Conservation (phyloP, 495 filamentous ascomycete species). For the Ramalina intermedia region DNA sequence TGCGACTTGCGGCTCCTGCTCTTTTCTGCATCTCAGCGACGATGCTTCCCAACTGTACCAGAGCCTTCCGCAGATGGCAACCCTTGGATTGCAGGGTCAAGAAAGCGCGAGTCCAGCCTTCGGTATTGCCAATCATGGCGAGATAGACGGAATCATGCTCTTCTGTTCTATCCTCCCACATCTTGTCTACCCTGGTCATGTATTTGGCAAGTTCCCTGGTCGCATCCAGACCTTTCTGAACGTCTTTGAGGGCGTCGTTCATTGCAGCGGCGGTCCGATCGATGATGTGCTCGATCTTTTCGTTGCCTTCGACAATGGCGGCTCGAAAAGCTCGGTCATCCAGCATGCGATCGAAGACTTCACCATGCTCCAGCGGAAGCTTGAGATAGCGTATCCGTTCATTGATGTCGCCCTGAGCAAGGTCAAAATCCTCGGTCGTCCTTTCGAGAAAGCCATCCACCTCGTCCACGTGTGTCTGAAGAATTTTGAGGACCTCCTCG, state of each 20-base stretch:
- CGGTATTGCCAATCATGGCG: slow-evolving; percentile 70
- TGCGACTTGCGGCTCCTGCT: slow-evolving; percentile 58
- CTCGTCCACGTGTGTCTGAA: slow-evolving; percentile 86
- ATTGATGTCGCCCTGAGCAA: slow-evolving; percentile 62
- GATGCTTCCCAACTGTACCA: slow-evolving; percentile 50
- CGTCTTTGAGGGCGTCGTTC: slow-evolving; percentile 61
- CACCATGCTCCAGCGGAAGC: slow-evolving; percentile 67
- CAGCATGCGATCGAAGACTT: slow-evolving; percentile 82
- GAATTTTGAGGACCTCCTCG: slow-evolving; percentile 69
- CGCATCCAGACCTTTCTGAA: slow-evolving; percentile 61
- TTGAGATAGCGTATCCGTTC: slow-evolving; percentile 64
- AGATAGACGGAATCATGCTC: slow-evolving; percentile 50
- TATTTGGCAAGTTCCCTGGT: slow-evolving; percentile 66
- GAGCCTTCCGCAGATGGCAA: slow-evolving; percentile 39
- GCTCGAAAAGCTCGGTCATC: slow-evolving; percentile 66
- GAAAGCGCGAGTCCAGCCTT: slow-evolving; percentile 71
- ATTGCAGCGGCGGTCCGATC: slow-evolving; percentile 59
- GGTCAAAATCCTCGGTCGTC: slow-evolving; percentile 69
- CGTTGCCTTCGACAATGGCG: slow-evolving; percentile 73
- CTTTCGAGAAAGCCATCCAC: slow-evolving; percentile 79
- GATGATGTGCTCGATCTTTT: slow-evolving; percentile 81
- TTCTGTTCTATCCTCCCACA: slow-evolving; percentile 31
- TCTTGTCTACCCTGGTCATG: slow-evolving; percentile 44
- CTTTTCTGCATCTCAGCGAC: slow-evolving; percentile 65
- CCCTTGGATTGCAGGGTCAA: slow-evolving; percentile 54